Base-by-base conservation (phyloP, 108 stramenopile species). In the Asterionellopsis glacialis region DNA sequence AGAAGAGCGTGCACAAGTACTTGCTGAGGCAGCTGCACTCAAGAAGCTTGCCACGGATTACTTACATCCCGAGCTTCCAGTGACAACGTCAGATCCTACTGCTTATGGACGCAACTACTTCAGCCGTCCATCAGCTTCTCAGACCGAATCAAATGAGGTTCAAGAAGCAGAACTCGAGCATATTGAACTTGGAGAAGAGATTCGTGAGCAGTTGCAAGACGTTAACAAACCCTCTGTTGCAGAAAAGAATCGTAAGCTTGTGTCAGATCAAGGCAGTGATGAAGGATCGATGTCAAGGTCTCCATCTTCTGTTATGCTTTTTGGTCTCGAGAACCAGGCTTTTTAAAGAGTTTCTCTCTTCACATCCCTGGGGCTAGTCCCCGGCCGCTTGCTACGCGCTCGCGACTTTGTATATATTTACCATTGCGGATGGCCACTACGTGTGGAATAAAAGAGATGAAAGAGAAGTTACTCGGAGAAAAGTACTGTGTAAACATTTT, bases 101-200 rank as follows among this genome's bases (percentile, higher is more conserved):
- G 69, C 66, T 40, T 73, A 23, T 33, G 79, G 73, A 14, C 79
- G 82, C 50, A 77, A 76, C 74, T 87, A 84, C 70, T 87, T 84
- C 69, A 59, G 23, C 49, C 84, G 88, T 45, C 49, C 73, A 0
- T 85, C 82, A 50, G 87, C 87, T 53, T 69, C 74, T 33, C 76
- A 64, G 25, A 42, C 7, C 33, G 33, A 5, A 5, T 43, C 22
- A 11, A 2, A 33, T 24, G 23, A 60, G 38, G 57, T 44, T 56
- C 39, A 48, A 56, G 44, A 54, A 22, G 40, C 41, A 41, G 33
- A 7, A 56, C 10, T 5, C 16, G 45, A 26, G 26, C 21, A 33
- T 2, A 41, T 18, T 9, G 9, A 2, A 16, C 55, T 44, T 49
- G 14, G 45, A 57, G 47, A 48, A 19, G 47, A 48, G 47, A 5